Evolutionary conservation across 768 basidiomycete species (phyloP).

Genomic region (Pholiota conissans): DNA sequence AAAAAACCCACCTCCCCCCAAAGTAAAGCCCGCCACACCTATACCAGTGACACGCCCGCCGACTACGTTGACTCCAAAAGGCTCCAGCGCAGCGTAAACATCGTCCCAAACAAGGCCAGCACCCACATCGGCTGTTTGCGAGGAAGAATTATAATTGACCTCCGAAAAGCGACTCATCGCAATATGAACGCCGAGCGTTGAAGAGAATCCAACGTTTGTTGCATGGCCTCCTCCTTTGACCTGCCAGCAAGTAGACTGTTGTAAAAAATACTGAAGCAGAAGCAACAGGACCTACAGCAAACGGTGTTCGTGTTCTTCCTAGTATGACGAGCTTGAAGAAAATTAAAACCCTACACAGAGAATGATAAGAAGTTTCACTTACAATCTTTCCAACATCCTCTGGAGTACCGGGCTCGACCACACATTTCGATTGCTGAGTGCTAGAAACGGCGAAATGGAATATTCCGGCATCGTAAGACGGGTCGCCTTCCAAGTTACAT

Average conservation of each 20-base stretch:
- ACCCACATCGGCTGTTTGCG: slow-evolving; percentile 40
- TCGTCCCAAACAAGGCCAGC: slow-evolving; percentile 62
- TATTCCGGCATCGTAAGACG: slow-evolving; percentile 41
- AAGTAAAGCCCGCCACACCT: slow-evolving; percentile 56
- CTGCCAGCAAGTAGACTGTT: slow-evolving; percentile 24
- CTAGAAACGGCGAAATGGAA: slow-evolving; percentile 44
- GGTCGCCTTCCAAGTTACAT: slow-evolving; percentile 14
- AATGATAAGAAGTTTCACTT: background rate
- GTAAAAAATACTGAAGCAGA: background rate
- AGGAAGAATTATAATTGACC: slow-evolving; percentile 37
- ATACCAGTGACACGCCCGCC: slow-evolving; percentile 59
- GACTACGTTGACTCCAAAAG: slow-evolving; percentile 50
- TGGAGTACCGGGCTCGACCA: slow-evolving; percentile 10
- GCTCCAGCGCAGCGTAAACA: slow-evolving; percentile 51
- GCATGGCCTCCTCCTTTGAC: slow-evolving; percentile 63
- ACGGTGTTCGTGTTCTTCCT: slow-evolving; percentile 10
- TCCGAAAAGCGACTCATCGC: slow-evolving; percentile 47
- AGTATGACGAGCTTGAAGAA: slow-evolving; percentile 12
- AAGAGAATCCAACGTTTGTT: slow-evolving; percentile 55
- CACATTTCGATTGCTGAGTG: slow-evolving; percentile 10
- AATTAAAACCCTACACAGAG: background rate
- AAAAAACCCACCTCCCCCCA: slow-evolving; percentile 47
- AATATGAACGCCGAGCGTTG: slow-evolving; percentile 59
- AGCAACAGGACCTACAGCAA: slow-evolving; percentile 8
- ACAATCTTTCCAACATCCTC: slow-evolving; percentile 11